These are phyloP conservation scores for Globisporangium solare DNA, from an alignment of 352 stramenopile species.

Conservation along the genomic window DNA sequence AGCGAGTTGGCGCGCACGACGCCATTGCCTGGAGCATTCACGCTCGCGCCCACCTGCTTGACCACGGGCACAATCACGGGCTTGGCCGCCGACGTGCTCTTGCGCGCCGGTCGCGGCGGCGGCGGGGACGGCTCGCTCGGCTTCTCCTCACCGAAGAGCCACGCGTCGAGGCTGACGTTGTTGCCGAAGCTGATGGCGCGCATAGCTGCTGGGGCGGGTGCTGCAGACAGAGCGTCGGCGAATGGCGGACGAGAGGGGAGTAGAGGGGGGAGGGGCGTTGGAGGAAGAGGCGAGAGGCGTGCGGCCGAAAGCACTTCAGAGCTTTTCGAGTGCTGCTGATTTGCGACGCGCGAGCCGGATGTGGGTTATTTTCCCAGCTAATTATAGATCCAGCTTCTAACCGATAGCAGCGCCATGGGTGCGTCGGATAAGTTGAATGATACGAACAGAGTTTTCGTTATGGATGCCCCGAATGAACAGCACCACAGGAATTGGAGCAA, in stretches of 20 bases:
- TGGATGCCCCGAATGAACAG: neutral
- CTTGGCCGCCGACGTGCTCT: neutral
- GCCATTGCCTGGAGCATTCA: neutral
- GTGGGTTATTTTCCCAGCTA: neutral
- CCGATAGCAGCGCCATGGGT: neutral
- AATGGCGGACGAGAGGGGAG: neutral
- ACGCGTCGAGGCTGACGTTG: slow-evolving; percentile 71
- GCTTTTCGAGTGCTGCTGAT: neutral
- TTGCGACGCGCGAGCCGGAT: neutral
- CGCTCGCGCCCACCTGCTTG: neutral
- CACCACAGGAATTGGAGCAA: neutral
- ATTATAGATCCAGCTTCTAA: neutral
- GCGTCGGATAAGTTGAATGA: neutral
- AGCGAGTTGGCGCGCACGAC: slow-evolving; percentile 27
- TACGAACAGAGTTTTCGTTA: neutral
- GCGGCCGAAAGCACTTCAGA: neutral
- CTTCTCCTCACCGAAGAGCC: slow-evolving; percentile 79
- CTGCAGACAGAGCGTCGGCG: neutral
- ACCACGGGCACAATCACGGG: too few relatives aligned
- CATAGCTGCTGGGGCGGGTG: slow-evolving; percentile 12
- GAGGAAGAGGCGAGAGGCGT: neutral
- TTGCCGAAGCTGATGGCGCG: slow-evolving; percentile 31
- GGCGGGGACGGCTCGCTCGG: slow-evolving; percentile 3
- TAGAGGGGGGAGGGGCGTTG: neutral
- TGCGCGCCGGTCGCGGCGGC: neutral